Base-by-base conservation (phyloP, 441 rosid species). In the Brassica hybrid region DNA sequence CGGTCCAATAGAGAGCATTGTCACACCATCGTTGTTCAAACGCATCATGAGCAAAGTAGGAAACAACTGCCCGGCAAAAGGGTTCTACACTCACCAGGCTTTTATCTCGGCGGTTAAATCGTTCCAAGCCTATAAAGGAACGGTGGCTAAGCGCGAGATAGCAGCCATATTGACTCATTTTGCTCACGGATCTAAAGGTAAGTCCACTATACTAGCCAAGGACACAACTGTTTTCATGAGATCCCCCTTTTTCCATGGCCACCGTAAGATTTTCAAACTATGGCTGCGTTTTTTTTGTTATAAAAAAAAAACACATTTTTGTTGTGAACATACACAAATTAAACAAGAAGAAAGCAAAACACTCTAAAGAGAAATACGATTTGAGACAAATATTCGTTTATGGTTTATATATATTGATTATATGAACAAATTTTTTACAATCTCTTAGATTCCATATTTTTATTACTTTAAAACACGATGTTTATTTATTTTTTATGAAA, bases 21-120 rank as follows among this genome's bases (percentile, higher is more conserved):
- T 89, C 13, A 85, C 88, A 1, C 63, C 81, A 2, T 78, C 72
- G 1, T 88, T 90, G 76, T 88, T 90, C 61, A 75, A 84, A 6
- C 80, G 86, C 5, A 84, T 87, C 43, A 80, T 79, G 25, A 50
- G 72, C 45, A 84, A 73, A 64, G 90, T 88, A 0, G 87, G 57
- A 2, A 71, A 56, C 0, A 45, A 43, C 6, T 89, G 95, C 17
- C 83, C 66, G 0, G 74, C 65, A 2, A 76, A 69, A 69, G 74
- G 74, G 8, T 76, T 76, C 58, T 76, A 76, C 45, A 76, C 74
- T 19, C 79, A 54, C 41, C 13, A 76, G 45, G 70, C 79, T 62
- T 76, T 76, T 10, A 52, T 76, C 3, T 0, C 70, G 0, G 79
- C 79, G 6, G 69, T n/a, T 11, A 21, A 69, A 50, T 76, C 79